phyloP scores from a whole-genome alignment of 148 eudicot genomes.

The Silene latifolia region DNA sequence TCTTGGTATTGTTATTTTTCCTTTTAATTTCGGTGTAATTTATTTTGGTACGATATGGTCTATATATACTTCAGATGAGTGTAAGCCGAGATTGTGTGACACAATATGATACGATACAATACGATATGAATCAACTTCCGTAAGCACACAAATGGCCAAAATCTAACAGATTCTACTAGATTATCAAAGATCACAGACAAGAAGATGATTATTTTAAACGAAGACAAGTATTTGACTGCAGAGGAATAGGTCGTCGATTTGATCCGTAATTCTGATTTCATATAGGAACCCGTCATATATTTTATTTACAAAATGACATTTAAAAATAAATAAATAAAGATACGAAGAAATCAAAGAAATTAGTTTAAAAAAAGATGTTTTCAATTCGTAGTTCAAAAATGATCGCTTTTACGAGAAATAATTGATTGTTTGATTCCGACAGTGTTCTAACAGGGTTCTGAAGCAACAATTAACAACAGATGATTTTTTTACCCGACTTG shows the following conservation, averaged over 20 bases:
- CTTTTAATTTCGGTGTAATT: neutral
- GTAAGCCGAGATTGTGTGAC: constrained; percentile 9
- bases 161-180: constrained; percentile 6
- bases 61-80: constrained; percentile 47
- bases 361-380: no score
- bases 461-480: no score
- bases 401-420: no score
- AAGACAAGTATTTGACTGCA: constrained; percentile 11
- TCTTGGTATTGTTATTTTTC: neutral
- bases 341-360: neutral
- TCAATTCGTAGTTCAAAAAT: no score
- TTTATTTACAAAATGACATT: neutral
- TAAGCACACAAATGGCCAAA: neutral
- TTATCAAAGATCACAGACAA: neutral
- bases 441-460: no score
- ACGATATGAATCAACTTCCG: constrained; percentile 5
- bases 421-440: no score
- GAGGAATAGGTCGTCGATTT: constrained; percentile 10
- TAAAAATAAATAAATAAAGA: no score
- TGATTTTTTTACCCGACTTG: no score
- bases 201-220: neutral
- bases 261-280: neutral
- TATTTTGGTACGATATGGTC: constrained; percentile 32
- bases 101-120: constrained; percentile 5
- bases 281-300: no score